phyloP scores from a whole-genome alignment of 2,329 filamentous ascomycete genomes.

The Thermomyces lanuginosus region DNA sequence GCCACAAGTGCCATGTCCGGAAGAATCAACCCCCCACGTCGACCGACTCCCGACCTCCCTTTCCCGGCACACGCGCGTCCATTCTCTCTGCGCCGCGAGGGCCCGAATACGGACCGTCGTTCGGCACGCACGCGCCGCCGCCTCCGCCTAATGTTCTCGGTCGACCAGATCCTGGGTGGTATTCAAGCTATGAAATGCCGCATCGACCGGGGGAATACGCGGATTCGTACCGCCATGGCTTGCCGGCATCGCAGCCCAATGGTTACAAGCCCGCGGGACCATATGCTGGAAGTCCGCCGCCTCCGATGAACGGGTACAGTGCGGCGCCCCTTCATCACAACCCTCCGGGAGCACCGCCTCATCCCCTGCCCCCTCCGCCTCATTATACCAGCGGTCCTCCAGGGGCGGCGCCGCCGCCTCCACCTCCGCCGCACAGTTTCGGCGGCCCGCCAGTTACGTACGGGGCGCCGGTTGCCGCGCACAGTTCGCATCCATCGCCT shows the following conservation, averaged over 20 bases:
- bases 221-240: conserved; percentile 19
- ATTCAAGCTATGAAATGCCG: conserved; percentile 22
- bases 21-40: conserved; percentile 18
- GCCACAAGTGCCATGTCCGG: conserved; percentile 52
- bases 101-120: conserved; percentile 17
- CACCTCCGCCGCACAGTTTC: conserved; percentile 12
- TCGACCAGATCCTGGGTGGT: conserved; percentile 18
- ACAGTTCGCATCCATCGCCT: conserved; percentile 14
- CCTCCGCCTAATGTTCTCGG: conserved; percentile 15
- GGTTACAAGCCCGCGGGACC: conserved; percentile 5
- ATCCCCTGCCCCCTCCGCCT: conserved; percentile 5
- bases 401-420: conserved; percentile 25
- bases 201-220: conserved; percentile 17
- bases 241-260: conserved; percentile 7
- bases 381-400: conserved; percentile 20
- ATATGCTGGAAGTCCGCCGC: conserved; percentile 1
- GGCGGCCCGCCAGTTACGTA: too few relatives aligned
- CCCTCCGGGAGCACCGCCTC: conserved; percentile 13
- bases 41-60: conserved; percentile 11
- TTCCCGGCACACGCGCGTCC: conserved; percentile 11
- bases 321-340: conserved; percentile 7
- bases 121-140: conserved; percentile 16
- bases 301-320: conserved; percentile 7
- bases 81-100: conserved; percentile 19
- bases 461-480: too few relatives aligned